These are phyloP conservation scores for Phytopythium sindhum DNA, from an alignment of 352 stramenopile species.

Conservation along the genomic window DNA sequence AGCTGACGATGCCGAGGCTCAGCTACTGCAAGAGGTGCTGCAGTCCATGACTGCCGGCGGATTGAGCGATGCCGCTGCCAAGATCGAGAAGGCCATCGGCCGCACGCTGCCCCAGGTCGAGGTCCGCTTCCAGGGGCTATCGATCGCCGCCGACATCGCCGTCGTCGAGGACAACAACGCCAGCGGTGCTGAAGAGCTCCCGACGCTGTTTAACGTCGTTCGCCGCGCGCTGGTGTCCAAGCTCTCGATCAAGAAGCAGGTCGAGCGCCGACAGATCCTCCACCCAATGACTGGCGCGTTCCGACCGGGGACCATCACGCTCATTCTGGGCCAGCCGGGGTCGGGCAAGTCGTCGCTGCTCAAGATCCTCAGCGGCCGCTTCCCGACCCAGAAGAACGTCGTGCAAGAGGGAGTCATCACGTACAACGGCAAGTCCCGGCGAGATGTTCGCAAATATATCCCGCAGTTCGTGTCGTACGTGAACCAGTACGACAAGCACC, in stretches of 20 bases:
- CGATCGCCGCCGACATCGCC: slow-evolving; percentile 22
- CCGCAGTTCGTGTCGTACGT: slow-evolving; percentile 52
- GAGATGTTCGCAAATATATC: slow-evolving; percentile 17
- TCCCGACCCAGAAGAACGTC: slow-evolving; percentile 21
- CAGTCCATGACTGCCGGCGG: background rate
- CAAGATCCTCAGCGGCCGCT: slow-evolving; percentile 27
- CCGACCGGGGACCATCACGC: slow-evolving; percentile 20
- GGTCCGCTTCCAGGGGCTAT: slow-evolving; percentile 26
- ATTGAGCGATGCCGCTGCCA: background rate
- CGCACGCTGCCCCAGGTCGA: slow-evolving; percentile 24
- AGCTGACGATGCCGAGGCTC: background rate
- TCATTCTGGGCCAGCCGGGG: slow-evolving; percentile 18
- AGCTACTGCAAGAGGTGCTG: background rate
- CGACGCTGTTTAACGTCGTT: slow-evolving; percentile 27
- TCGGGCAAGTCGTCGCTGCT: slow-evolving; percentile 24
- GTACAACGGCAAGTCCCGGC: slow-evolving; percentile 27
- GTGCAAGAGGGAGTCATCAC: slow-evolving; percentile 22
- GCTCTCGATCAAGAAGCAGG: slow-evolving; percentile 19
- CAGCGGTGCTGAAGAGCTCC: slow-evolving; percentile 18
- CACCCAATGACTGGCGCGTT: slow-evolving; percentile 22
- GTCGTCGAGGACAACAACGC: slow-evolving; percentile 18
- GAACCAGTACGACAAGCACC: slow-evolving; percentile 41
- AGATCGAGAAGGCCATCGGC: slow-evolving; percentile 27
- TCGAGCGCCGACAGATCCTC: slow-evolving; percentile 32
- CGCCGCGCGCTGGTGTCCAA: background rate